Percentiles rank a stretch among this genome's conserved stretches.
Evolutionary conservation across 176 grass and related monocot species (phyloP).

Genomic region (Chloris gayana): DNA sequence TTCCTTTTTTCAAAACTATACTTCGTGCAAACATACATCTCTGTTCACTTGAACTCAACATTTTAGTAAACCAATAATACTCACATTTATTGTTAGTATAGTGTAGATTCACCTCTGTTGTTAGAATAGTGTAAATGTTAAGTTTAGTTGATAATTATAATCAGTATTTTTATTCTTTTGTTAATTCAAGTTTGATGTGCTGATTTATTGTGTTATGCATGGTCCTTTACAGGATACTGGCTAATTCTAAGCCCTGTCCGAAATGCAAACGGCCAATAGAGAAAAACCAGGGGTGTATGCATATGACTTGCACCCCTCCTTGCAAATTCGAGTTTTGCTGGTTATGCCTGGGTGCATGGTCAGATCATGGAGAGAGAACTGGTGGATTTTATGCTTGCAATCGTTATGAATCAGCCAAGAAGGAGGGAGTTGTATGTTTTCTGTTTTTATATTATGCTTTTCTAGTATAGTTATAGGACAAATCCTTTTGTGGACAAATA

Average conservation of each 20-base stretch:
- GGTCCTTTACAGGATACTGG: slow-evolving; percentile 77
- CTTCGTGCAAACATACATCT: not conserved
- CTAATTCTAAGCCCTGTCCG: slow-evolving; percentile 97
- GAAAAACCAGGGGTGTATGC: slow-evolving; percentile 98
- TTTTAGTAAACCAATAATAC: slow-evolving; percentile 5
- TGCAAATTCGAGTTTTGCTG: slow-evolving; percentile 99
- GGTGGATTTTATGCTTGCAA: slow-evolving; percentile 98
- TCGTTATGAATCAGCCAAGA: slow-evolving; percentile 88
- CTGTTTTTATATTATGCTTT: slow-evolving; percentile 12
- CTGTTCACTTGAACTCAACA: not conserved
- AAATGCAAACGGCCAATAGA: slow-evolving; percentile 98
- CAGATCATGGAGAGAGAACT: slow-evolving; percentile 89
- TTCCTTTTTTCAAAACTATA: not conserved
- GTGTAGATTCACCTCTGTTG: not conserved
- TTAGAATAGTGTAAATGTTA: slow-evolving; percentile 4
- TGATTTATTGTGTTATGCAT: slow-evolving; percentile 37
- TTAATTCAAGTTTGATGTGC: slow-evolving; percentile 22
- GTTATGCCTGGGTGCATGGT: slow-evolving; percentile 86
- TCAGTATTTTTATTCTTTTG: not conserved
- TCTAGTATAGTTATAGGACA: slow-evolving; percentile 3
- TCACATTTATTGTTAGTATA: not conserved
- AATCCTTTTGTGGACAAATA: not conserved
- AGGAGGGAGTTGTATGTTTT: slow-evolving; percentile 77
- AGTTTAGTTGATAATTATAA: slow-evolving; percentile 9
- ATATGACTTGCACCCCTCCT: slow-evolving; percentile 95